Percentiles rank a stretch among this genome's conserved stretches.
These are phyloP conservation scores for Metschnikowia similis DNA, from an alignment of 805 yeast species.

Conservation along the genomic window DNA sequence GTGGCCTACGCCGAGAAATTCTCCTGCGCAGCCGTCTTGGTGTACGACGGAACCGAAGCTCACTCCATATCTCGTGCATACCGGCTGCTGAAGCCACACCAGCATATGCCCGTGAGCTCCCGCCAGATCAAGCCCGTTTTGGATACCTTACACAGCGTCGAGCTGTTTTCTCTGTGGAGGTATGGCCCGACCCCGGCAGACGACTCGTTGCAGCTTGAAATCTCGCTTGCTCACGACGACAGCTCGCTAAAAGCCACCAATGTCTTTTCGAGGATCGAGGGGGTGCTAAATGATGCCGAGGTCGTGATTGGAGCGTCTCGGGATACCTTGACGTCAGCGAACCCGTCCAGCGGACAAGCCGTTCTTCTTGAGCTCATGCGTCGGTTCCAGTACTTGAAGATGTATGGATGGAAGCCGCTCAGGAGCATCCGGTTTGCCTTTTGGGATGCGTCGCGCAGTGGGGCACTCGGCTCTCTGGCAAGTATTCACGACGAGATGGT, in stretches of 20 bases:
- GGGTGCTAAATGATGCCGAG: constrained; percentile 37
- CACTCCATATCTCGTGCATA: constrained; percentile 12
- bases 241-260: constrained; percentile 19
- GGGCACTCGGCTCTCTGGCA: constrained; percentile 29
- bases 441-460: constrained; percentile 38
- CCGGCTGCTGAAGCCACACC: constrained; percentile 1
- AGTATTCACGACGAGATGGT: constrained; percentile 19
- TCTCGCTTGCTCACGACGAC: constrained; percentile 3
- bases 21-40: constrained; percentile 14
- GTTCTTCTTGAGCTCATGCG: constrained; percentile 37
- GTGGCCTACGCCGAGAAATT: constrained; percentile 10
- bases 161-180: constrained; percentile 11
- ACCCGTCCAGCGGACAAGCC: constrained; percentile 39
- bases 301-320: constrained; percentile 38
- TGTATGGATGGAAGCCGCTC: constrained; percentile 41
- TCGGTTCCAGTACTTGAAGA: constrained; percentile 26
- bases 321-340: constrained; percentile 33
- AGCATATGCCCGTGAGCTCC: constrained; percentile 15
- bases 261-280: constrained; percentile 30
- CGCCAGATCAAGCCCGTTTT: constrained; percentile 13
- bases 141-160: constrained; percentile 7
- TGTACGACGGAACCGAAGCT: constrained; percentile 10
- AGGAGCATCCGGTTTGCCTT: constrained; percentile 37
- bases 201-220: constrained; percentile 6
- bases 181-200: constrained; percentile 8